These are phyloP conservation scores for Sorghum bicolor DNA, from an alignment of 176 grass and related monocot species.

Conservation along the genomic window DNA sequence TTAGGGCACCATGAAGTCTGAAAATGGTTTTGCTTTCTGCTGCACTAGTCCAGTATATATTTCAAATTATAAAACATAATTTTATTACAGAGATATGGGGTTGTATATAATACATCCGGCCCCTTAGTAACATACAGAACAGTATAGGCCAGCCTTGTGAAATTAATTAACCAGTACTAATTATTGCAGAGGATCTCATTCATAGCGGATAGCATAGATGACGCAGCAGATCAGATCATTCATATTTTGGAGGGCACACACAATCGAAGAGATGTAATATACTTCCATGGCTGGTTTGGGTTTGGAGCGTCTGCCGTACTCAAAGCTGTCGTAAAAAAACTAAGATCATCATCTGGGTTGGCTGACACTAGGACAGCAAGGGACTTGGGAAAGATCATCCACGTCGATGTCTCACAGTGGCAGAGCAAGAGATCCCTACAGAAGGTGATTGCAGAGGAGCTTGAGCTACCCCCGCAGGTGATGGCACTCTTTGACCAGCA, in stretches of 20 bases:
- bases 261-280: neutral
- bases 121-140: neutral
- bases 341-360: neutral
- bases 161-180: neutral
- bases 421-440: slow-evolving; percentile 12
- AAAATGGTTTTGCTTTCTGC: neutral
- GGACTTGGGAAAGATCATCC: neutral
- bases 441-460: neutral
- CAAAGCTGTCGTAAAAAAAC: neutral
- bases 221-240: neutral
- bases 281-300: neutral
- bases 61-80: neutral
- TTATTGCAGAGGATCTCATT: neutral
- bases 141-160: neutral
- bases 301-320: neutral
- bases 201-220: neutral
- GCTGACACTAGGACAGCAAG: neutral
- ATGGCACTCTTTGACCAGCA: neutral
- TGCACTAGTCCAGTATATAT: neutral
- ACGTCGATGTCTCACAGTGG: neutral
- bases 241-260: neutral
- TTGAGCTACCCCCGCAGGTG: neutral
- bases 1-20: no score
- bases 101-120: neutral
- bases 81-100: neutral